A percentile compares a stretch with the other conserved stretches of the same genome.
phyloP scores from a whole-genome alignment of 768 basidiomycete genomes.

The Termitomyces sp. region DNA sequence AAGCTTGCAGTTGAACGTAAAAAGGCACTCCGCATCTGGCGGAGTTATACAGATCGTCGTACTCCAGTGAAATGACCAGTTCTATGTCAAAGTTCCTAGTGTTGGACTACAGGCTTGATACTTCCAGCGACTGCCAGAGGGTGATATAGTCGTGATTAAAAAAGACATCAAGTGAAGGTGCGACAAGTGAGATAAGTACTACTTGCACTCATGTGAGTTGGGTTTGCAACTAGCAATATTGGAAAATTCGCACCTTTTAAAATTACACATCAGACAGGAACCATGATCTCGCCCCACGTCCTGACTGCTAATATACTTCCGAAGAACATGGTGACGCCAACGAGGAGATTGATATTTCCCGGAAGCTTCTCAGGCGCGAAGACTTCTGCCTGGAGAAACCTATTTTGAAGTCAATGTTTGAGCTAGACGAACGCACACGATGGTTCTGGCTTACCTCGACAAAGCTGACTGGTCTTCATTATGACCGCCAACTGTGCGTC shows the following conservation, averaged over 20 bases:
- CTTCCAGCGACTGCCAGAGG: background rate
- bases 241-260: background rate
- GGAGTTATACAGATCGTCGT: background rate
- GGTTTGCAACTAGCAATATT: background rate
- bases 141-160: background rate
- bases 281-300: conserved; percentile 74
- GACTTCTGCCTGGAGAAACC: conserved; percentile 58
- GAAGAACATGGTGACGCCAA: conserved; percentile 60
- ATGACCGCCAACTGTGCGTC: conserved; percentile 47
- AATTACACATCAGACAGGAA: conserved; percentile 45
- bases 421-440: background rate
- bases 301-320: conserved; percentile 68
- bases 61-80: background rate
- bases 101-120: background rate
- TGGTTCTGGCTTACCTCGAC: conserved; percentile 27
- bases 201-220: background rate
- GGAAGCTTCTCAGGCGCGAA: conserved; percentile 67
- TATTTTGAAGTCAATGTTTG: conserved; percentile 3
- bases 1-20: background rate
- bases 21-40: background rate
- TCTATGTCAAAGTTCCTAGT: background rate
- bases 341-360: conserved; percentile 69
- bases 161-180: background rate
- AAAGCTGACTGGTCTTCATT: conserved; percentile 68
- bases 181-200: background rate